Base-by-base conservation (phyloP, 2,329 filamentous ascomycete species). In the Colletotrichum australisinense region DNA sequence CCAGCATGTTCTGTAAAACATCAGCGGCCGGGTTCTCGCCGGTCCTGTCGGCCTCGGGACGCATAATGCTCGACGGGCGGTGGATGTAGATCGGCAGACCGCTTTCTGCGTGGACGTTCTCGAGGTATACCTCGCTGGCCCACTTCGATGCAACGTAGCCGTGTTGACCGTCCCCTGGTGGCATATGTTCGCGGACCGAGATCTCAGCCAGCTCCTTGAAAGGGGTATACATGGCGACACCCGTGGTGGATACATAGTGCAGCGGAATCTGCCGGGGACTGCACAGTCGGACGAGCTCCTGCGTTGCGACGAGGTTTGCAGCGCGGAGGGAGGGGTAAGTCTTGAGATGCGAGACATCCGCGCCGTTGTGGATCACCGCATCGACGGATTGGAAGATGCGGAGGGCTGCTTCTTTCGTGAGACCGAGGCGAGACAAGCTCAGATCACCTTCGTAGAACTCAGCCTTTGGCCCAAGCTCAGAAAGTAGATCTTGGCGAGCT, bases 331-430 rank as follows among this genome's bases (percentile, higher is more conserved):
- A 70, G 0, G 69, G 46, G 74, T 83, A 85, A 4, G 69, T 71
- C 67, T 84, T 80, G 67, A 78, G 71, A 76, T 77, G 83, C 8
- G 75, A 81, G 14, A 77, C 76, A 57, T 82, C 79, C 14, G 84
- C 84, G 14, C 84, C 85, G 57, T 80, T 81, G 75, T 88, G 90
- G 30, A 93, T 86, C 63, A 92, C 86, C 4, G 86, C 76, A 74
- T 87, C 82, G 1, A 79, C 81, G 4, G 76, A 58, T 8, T 26
- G 16, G 12, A 73, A 68, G 2, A 46, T 42, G 9, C 26, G 6
- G 3, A 19, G 22, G 56, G 26, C 42, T 12, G 26, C 63, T 3
- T 46, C 62, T 26, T 81, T 70, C 1, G 76, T 76, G 2, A 89
- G 80, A 0, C 86, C 86, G 3, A 88, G 80, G 4, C 52, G 74